Base-by-base conservation (phyloP, 441 rosid species). In the Breynia disticha region DNA sequence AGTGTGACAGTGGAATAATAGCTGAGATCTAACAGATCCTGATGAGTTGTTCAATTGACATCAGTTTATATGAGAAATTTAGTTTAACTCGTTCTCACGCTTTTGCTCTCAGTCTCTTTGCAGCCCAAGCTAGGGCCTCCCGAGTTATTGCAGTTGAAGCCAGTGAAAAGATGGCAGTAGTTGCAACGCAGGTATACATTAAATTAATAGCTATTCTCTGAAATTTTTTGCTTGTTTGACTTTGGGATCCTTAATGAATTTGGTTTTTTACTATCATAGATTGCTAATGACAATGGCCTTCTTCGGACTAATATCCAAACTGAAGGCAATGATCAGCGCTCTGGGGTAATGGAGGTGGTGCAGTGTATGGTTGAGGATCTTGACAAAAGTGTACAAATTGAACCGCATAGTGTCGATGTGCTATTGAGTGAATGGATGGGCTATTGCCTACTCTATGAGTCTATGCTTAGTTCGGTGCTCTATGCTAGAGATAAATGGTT, bases 341-440 rank as follows among this genome's bases (percentile, higher is more conserved):
- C 38, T 55, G 95, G 89, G 16, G 74, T 76, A 14, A 71, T 91
- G 57, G 88, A 87, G 72, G 93, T 91, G 42, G 90, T 84, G 60
- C 76, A 83, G 54, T 61, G 84, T 18, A 91, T 91, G 98, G 90
- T 85, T 68, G 96, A 91, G 70, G 85, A 82, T 66, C 70, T 91
- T 38, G 90, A 77, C 35, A 78, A 78, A 49, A 63, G 72, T 46
- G 50, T 79, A 53, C 55, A 75, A 63, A 80, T 90, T 46, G 80
- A 85, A 74, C 89, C 86, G n/a, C 84, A 76, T n/a, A 81, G 82
- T 52, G 72, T 91, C 39, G 96, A 91, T 72, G 76, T 87, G 48
- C 67, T 87, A 60, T 72, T 88, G 65, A 91, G 96, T 59, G 98
- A 91, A 67, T 91, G 98, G 98, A 91, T 91, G 98, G 96, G 98